These are phyloP conservation scores for Candida loeiensis DNA, from an alignment of 805 yeast genomes.

Conservation along the genomic window DNA sequence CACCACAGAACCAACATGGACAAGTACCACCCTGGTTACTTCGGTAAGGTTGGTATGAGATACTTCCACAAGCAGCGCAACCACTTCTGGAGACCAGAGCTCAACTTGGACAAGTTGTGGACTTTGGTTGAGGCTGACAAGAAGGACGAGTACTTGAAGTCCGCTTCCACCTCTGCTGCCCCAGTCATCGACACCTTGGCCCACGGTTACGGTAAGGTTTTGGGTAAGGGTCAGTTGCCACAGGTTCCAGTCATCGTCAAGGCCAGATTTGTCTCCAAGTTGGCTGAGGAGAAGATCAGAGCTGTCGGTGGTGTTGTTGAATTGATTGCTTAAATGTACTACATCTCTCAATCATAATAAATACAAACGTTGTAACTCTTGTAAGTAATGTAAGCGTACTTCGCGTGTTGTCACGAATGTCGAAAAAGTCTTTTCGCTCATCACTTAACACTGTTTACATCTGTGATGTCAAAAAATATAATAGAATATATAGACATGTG, in stretches of 20 bases:
- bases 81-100: constrained; percentile 97
- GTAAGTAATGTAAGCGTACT: background rate
- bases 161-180: constrained; percentile 84
- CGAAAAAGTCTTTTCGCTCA: constrained; percentile 1
- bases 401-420: no score
- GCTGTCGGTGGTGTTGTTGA: constrained; percentile 99
- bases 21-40: constrained; percentile 99
- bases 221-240: constrained; percentile 99
- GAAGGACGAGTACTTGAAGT: constrained; percentile 89
- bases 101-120: constrained; percentile 99
- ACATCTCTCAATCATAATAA: constrained; percentile 9
- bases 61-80: constrained; percentile 93
- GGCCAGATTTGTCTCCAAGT: constrained; percentile 98
- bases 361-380: constrained; percentile 7
- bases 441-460: background rate
- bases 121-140: constrained; percentile 88
- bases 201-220: constrained; percentile 99
- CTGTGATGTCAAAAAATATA: no score
- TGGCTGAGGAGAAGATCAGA: constrained; percentile 99
- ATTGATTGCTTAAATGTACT: constrained; percentile 79
- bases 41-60: constrained; percentile 99
- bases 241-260: constrained; percentile 97
- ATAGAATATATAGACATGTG: constrained; percentile 26
- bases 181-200: constrained; percentile 99
- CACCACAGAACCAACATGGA: constrained; percentile 99